Evolutionary conservation across 2,329 filamentous ascomycete species (phyloP).

Genomic region (Falciphora oryzae): DNA sequence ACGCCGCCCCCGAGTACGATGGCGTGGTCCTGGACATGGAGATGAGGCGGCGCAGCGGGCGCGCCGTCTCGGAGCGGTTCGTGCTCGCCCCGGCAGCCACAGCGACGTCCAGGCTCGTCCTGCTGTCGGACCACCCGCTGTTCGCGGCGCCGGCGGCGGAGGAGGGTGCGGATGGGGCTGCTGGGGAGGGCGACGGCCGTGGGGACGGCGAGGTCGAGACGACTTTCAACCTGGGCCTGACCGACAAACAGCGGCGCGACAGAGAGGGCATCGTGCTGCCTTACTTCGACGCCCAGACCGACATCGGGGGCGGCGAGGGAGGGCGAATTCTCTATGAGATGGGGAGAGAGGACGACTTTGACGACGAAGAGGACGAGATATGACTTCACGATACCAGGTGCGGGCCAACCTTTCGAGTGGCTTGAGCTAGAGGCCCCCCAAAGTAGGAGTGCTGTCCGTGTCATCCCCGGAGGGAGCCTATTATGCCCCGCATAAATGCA

Average conservation of each 20-base stretch:
- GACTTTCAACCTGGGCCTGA: slow-evolving; percentile 82
- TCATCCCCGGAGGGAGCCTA: not conserved
- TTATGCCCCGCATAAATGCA: not conserved
- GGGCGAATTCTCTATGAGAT: slow-evolving; percentile 95
- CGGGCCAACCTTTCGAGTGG: too few species aligned
- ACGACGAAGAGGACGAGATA: slow-evolving; percentile 68
- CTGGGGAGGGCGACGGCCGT: slow-evolving; percentile 15
- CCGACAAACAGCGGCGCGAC: slow-evolving; percentile 82
- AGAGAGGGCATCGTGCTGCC: slow-evolving; percentile 86
- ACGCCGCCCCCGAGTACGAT: slow-evolving; percentile 22
- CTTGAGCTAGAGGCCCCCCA: too few species aligned
- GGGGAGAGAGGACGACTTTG: slow-evolving; percentile 90
- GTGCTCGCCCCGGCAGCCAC: slow-evolving; percentile 34
- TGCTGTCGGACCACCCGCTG: slow-evolving; percentile 72
- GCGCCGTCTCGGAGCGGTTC: slow-evolving; percentile 66
- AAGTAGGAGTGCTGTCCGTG: not conserved
- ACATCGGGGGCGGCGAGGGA: slow-evolving; percentile 71
- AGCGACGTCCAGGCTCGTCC: slow-evolving; percentile 34
- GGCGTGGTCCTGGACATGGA: slow-evolving; percentile 79
- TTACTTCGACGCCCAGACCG: slow-evolving; percentile 93
- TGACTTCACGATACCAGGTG: slow-evolving; percentile 28
- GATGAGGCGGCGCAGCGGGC: slow-evolving; percentile 74
- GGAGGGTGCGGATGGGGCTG: slow-evolving; percentile 25
- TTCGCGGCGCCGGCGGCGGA: slow-evolving; percentile 47
- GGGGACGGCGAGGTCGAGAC: slow-evolving; percentile 56